A percentile compares a stretch with the other conserved stretches of the same genome.
These are phyloP conservation scores for Cystobasidiaceae sp. DNA, from an alignment of 1,284 basidiomycete species.

Conservation along the genomic window DNA sequence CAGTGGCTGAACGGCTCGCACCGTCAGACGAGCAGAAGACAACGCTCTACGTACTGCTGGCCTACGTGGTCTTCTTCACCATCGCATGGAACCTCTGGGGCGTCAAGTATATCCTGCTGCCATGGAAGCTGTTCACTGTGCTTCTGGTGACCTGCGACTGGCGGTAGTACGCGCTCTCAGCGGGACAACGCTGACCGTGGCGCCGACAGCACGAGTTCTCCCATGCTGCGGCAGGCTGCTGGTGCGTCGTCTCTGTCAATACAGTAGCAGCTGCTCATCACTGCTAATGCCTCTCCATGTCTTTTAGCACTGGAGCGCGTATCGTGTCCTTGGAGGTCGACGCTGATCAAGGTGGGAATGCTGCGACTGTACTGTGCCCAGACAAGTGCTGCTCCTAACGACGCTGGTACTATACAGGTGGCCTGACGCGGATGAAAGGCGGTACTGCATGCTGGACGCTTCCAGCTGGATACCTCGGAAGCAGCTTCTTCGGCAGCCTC, in stretches of 20 bases:
- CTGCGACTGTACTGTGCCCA: too few relatives aligned
- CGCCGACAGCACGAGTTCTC: constrained; percentile 32
- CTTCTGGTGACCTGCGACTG: background rate
- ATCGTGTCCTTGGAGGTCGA: constrained; percentile 84
- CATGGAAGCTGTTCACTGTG: constrained; percentile 19
- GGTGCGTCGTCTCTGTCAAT: background rate
- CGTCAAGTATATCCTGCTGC: constrained; percentile 19
- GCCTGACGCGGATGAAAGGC: constrained; percentile 86
- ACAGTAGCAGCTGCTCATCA: background rate
- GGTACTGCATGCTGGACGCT: constrained; percentile 79
- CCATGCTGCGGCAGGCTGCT: constrained; percentile 51
- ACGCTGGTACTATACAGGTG: constrained; percentile 47
- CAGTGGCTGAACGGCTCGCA: constrained; percentile 24
- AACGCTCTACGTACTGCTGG: constrained; percentile 11
- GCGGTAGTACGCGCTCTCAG: background rate
- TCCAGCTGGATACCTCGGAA: constrained; percentile 67
- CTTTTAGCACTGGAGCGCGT: constrained; percentile 69
- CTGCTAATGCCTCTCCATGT: background rate
- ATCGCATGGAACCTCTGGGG: constrained; percentile 31
- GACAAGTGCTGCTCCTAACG: too few relatives aligned
- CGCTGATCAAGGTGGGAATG: constrained; percentile 54
- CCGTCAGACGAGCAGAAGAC: constrained; percentile 19
- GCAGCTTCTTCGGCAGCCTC: constrained; percentile 79
- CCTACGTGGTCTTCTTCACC: constrained; percentile 27
- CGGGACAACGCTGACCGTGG: background rate